A percentile compares a stretch with the other conserved stretches of the same genome.
Conservation (phyloP, 306 rosid species). For the Vigna reflexopilosa region DNA sequence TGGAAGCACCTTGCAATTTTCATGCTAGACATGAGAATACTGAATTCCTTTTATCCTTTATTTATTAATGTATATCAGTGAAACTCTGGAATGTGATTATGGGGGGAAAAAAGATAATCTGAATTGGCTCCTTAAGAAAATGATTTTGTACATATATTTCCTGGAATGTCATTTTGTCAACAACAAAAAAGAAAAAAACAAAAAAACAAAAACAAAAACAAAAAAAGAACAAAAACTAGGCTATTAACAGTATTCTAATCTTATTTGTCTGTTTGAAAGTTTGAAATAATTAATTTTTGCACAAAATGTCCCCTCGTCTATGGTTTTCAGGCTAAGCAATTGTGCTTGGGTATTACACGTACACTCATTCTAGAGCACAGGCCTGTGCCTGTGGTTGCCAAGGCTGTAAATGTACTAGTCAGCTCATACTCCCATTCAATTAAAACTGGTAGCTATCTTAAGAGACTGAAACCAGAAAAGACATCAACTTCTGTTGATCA, state of each 20-base stretch:
- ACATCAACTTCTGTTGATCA: slow-evolving; percentile 58
- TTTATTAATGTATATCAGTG: slow-evolving; percentile 9
- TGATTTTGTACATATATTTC: slow-evolving; percentile 26
- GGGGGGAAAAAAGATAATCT: slow-evolving; percentile 13
- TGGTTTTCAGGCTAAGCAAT: slow-evolving; percentile 83
- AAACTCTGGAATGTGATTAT: slow-evolving; percentile 29
- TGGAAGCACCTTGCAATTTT: slow-evolving; percentile 27
- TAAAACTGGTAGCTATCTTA: slow-evolving; percentile 63
- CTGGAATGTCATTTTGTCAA: slow-evolving; percentile 16
- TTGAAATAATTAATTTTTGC: slow-evolving; percentile 15
- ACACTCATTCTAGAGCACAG: slow-evolving; percentile 85
- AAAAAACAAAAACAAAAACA: no score
- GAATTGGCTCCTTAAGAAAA: slow-evolving; percentile 30
- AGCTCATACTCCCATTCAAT: slow-evolving; percentile 72
- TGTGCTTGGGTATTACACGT: slow-evolving; percentile 76
- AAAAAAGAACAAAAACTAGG: neutral
- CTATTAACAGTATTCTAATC: slow-evolving; percentile 11
- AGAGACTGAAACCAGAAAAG: slow-evolving; percentile 71
- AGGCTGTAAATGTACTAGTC: slow-evolving; percentile 81
- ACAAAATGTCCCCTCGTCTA: slow-evolving; percentile 30
- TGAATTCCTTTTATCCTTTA: slow-evolving; percentile 26
- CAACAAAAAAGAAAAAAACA: no score
- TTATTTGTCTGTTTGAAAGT: slow-evolving; percentile 35
- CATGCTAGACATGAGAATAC: slow-evolving; percentile 34
- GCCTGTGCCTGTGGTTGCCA: slow-evolving; percentile 77